Percentiles rank a stretch among this genome's conserved stretches.
Evolutionary conservation across 192 early-diverging fungal species (phyloP).

Genomic region (Entomortierella chlamydospora): DNA sequence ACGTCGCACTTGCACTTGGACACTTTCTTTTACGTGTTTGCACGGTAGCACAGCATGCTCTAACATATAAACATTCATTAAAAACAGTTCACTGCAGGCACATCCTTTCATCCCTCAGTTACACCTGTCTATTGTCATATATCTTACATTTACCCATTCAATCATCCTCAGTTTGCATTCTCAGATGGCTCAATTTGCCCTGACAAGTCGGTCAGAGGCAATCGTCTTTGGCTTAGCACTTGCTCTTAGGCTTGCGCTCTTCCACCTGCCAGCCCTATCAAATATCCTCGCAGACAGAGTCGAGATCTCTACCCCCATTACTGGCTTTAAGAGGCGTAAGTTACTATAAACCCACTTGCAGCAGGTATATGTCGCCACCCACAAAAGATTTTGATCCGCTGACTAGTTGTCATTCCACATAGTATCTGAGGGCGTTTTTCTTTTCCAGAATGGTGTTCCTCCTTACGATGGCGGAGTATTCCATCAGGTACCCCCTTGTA

Average conservation of each 20-base stretch:
- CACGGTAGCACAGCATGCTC: too few species aligned
- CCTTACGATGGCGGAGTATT: slow-evolving; percentile 91
- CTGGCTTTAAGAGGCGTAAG: slow-evolving; percentile 86
- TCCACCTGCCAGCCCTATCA: slow-evolving; percentile 59
- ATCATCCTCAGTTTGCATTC: not conserved
- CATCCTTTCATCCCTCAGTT: too few species aligned
- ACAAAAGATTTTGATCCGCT: not conserved
- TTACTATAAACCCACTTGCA: not conserved
- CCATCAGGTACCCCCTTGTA: slow-evolving; percentile 76
- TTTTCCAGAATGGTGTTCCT: slow-evolving; percentile 77
- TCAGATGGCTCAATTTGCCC: not conserved
- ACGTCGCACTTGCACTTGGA: too few species aligned
- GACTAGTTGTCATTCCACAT: slow-evolving; percentile 1
- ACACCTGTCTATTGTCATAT: too few species aligned
- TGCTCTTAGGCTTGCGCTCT: slow-evolving; percentile 57
- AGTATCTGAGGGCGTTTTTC: slow-evolving; percentile 90
- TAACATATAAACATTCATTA: too few species aligned
- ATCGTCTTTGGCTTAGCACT: slow-evolving; percentile 51
- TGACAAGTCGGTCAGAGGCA: not conserved
- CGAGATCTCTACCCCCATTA: slow-evolving; percentile 89
- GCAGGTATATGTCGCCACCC: not conserved
- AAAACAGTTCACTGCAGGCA: too few species aligned
- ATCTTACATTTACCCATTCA: too few species aligned
- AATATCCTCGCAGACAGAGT: slow-evolving; percentile 65
- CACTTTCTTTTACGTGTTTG: too few species aligned